phyloP scores from a whole-genome alignment of 306 rosid genomes.

The Malus sylvestris region DNA sequence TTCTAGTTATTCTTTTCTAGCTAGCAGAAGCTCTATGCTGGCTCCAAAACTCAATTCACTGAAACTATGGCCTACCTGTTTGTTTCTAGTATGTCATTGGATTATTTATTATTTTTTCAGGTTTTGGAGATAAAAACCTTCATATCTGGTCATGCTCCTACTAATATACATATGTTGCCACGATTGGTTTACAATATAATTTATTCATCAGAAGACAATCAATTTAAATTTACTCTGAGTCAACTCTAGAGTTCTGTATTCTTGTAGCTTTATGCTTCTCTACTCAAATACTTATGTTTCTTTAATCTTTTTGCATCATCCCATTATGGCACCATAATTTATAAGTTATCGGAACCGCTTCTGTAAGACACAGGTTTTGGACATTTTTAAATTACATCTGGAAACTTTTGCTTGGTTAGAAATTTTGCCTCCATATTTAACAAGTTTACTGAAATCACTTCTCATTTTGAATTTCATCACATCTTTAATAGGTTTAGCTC shows the following conservation, averaged over 20 bases:
- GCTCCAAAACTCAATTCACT: neutral
- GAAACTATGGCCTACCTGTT: neutral
- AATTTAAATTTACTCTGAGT: neutral
- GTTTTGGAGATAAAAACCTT: neutral
- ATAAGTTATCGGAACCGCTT: neutral
- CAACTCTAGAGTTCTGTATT: neutral
- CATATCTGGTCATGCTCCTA: neutral
- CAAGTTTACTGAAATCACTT: neutral
- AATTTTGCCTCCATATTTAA: neutral
- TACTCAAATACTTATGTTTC: neutral
- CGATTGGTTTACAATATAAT: neutral
- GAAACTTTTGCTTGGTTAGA: neutral
- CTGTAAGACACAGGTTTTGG: neutral
- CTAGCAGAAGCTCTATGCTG: neutral
- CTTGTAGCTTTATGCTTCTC: neutral
- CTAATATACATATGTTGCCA: neutral
- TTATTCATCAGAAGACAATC: neutral
- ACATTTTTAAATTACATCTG: neutral
- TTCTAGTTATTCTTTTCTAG: neutral
- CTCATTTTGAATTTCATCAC: neutral
- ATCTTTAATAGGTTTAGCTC: slow-evolving; percentile 60
- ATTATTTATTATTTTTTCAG: neutral
- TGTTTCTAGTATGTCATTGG: neutral
- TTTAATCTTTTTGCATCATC: neutral
- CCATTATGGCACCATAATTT: neutral